Base-by-base conservation (phyloP, 257 asterid genomes). In the Jacaranda copaia region DNA sequence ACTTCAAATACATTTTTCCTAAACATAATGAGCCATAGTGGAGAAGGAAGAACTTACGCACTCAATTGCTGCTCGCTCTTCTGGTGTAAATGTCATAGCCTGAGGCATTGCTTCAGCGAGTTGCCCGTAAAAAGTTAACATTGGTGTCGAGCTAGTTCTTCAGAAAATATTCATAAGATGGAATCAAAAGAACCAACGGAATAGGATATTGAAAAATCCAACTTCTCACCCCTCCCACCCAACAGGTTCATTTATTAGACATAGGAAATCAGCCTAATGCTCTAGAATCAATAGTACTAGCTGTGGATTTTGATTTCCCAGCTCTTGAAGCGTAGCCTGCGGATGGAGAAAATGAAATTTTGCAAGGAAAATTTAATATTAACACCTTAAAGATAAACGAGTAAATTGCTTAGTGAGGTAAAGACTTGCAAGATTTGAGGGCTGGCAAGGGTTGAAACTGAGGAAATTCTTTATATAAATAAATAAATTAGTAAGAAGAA, bases 321-420 rank as follows among this genome's bases (percentile, higher is more conserved):
- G 87, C 81, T 93, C 97, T 87, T 91, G 98, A 81, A 93, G 97
- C 98, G 91, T 93, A 56, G 96, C 93, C 97, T 93, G 90, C 84
- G 82, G 38, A 63, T 81, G 77, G 78, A 70, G 75, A 72, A 72
- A 53, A 76, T 91, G 93, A 25, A 25, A 25, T 25, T 25, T 25
- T 84, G 83, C 46, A 67, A 43, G 46, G 8, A 16, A 32, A 14
- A 61, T 38, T 49, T 56, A 25, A 61, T 62, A 63, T 40, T 68
- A 63, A 60, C 14, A 40, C 66, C 43, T 58, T 53, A 46, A 76
- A 51, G 67, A 48, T 57, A 16, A 70, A 55, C 11, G 59, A 42
- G 25, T 57, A 25, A 25, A 55, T 68, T 46, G 51, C 35, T 35
- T 5, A 39, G 18, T 8, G 19, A 40, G 56, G 66, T n/a, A 40